Evolutionary conservation across 2,329 filamentous ascomycete genomes (phyloP).

Genomic region (Cladosporium sp.): DNA sequence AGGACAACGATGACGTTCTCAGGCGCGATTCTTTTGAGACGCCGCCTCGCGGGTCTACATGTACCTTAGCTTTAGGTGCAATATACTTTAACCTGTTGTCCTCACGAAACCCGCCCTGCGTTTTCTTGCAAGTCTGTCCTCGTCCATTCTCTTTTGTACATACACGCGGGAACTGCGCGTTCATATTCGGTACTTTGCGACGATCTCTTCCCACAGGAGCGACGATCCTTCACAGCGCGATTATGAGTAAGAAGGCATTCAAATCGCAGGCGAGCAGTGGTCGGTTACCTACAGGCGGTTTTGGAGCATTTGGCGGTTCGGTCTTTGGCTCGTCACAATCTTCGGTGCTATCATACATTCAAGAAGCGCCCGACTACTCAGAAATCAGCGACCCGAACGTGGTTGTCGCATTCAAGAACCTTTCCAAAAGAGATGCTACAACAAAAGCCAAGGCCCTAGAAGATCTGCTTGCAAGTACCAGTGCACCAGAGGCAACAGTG

Average conservation of each 20-base stretch:
- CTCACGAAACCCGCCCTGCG: too few relatives aligned
- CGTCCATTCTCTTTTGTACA: too few relatives aligned
- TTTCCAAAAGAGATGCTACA: slow-evolving; percentile 85
- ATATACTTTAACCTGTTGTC: too few relatives aligned
- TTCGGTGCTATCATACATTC: slow-evolving; percentile 75
- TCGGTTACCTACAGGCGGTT: slow-evolving; percentile 40
- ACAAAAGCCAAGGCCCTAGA: slow-evolving; percentile 89
- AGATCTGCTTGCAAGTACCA: slow-evolving; percentile 65
- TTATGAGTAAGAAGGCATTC: slow-evolving; percentile 55
- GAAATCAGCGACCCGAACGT: slow-evolving; percentile 72
- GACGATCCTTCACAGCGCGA: background rate
- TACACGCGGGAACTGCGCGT: too few relatives aligned
- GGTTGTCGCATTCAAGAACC: slow-evolving; percentile 85
- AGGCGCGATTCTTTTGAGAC: background rate
- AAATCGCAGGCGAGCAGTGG: slow-evolving; percentile 60
- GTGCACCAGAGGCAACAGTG: slow-evolving; percentile 52
- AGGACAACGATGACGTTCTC: background rate
- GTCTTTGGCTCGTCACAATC: slow-evolving; percentile 44
- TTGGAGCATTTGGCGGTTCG: slow-evolving; percentile 33
- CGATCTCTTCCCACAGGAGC: background rate
- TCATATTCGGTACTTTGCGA: too few relatives aligned
- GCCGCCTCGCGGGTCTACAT: background rate
- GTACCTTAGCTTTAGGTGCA: too few relatives aligned
- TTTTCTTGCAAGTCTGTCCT: too few relatives aligned
- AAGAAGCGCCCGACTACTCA: slow-evolving; percentile 76